Evolutionary conservation across 441 rosid species (phyloP), one percentile per base, ranked within the genome.

Genomic region (Adansonia madagascariensis): DNA sequence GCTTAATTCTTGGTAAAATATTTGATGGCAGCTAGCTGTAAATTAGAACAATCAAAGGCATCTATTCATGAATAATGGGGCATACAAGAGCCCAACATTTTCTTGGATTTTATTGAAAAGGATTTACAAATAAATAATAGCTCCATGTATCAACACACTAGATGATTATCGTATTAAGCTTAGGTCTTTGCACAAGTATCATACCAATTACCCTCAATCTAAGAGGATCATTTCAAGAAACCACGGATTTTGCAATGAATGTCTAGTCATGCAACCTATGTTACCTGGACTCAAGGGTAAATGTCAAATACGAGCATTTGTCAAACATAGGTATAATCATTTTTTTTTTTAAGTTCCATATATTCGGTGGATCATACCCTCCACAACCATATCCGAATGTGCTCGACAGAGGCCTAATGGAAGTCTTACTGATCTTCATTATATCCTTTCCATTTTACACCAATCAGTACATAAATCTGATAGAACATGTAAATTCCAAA

Each of bases 321-420:
- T 31, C 35, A 31, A 31, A 41, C 8, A 41, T 6, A 6, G 44
- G 8, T 41, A 41, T 41, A 6, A 4, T 41, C 44, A 41, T 41
- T 41, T 31, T 31, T 31, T 31, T 31, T 31, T 31, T 31, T 31
- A 31, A 31, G 35, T 31, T 41, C 8, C 44, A 41, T 41, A 41
- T 41, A 41, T 6, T 41, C 8, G 1, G 44, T 4, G 44, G 49
- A 74, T 75, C 85, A 41, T 92, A 94, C 97, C 89, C 94, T 97
- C 78, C 81, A 31, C 86, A 77, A 4, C 8, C 44, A 41, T 41
- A 6, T 41, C 43, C 43, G 43, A 39, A 39, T 69, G 89, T 83
- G 31, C 31, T 27, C 31, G 31, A 27, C 31, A 27, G 31, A 27
- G 31, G 31, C 15, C 56, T 52, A 52, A 52, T 52, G 56, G n/a